These are phyloP conservation scores for Smallanthus sonchifolius DNA, from an alignment of 129 eudicot species.

Conservation along the genomic window DNA sequence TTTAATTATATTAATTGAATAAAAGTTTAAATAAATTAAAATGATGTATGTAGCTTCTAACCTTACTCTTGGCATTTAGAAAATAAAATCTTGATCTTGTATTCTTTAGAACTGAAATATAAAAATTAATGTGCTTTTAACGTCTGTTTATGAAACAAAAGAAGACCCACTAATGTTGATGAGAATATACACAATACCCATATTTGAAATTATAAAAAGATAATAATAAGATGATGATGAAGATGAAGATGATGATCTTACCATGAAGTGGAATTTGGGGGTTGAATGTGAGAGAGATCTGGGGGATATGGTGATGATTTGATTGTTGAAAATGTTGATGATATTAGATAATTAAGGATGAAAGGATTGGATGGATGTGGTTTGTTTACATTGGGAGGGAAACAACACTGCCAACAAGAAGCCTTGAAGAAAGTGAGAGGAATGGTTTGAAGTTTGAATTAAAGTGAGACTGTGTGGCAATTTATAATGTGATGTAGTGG, in stretches of 20 bases:
- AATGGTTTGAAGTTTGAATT: constrained; percentile 46
- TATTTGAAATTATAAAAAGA: constrained; percentile 3
- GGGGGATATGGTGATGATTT: constrained; percentile 10
- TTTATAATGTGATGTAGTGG: too few relatives aligned
- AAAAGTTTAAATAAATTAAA: background rate
- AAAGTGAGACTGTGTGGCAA: too few relatives aligned
- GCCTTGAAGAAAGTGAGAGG: constrained; percentile 31
- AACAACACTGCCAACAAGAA: constrained; percentile 18
- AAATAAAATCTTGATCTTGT: constrained; percentile 10
- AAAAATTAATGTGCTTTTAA: background rate
- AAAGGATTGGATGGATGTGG: background rate
- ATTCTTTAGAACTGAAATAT: constrained; percentile 24
- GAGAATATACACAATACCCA: constrained; percentile 2
- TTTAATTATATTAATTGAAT: background rate
- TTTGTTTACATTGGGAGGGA: constrained; percentile 15
- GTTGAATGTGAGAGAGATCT: constrained; percentile 4
- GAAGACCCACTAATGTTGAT: too few relatives aligned
- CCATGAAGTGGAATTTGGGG: constrained; percentile 6
- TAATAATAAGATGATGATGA: background rate
- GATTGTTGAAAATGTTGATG: constrained; percentile 16
- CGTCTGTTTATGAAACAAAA: too few relatives aligned
- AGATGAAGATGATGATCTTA: constrained; percentile 3
- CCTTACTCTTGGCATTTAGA: constrained; percentile 61
- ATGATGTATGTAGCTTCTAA: constrained; percentile 16
- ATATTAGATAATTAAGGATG: too few relatives aligned